Evolutionary conservation across 2,329 filamentous ascomycete species (phyloP).

Genomic region (Elsinoe necatrix): DNA sequence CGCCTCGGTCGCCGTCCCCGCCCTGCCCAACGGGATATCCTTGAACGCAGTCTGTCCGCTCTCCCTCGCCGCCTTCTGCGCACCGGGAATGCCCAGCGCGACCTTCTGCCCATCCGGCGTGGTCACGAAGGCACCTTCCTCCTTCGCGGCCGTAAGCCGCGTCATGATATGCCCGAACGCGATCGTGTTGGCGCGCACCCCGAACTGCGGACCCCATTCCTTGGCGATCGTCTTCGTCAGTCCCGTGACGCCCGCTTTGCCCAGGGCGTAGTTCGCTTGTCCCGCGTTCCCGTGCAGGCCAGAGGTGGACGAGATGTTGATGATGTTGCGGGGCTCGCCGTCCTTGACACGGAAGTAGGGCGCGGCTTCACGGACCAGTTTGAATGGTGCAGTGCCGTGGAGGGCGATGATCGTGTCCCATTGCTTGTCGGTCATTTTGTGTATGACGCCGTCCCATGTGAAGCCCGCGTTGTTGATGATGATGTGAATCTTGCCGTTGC

Average conservation of each 20-base stretch:
- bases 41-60: constrained; percentile 33
- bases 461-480: constrained; percentile 89
- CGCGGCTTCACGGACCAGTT: constrained; percentile 67
- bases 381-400: constrained; percentile 80
- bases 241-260: constrained; percentile 75
- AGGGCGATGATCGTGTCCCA: constrained; percentile 81
- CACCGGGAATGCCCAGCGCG: constrained; percentile 62
- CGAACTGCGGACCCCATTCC: constrained; percentile 78
- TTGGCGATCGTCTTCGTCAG: constrained; percentile 86
- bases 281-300: constrained; percentile 81
- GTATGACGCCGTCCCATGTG: constrained; percentile 87
- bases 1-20: constrained; percentile 71
- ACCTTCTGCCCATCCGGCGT: constrained; percentile 69
- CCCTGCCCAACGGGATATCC: constrained; percentile 71
- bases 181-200: constrained; percentile 73
- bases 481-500: constrained; percentile 79
- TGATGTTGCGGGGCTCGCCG: constrained; percentile 65
- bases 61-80: constrained; percentile 43
- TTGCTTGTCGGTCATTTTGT: constrained; percentile 87
- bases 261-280: constrained; percentile 81
- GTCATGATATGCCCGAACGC: constrained; percentile 79
- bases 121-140: constrained; percentile 69
- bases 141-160: constrained; percentile 73
- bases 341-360: constrained; percentile 85
- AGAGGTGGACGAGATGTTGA: constrained; percentile 77